Percentiles rank a stretch among this genome's conserved stretches.
Evolutionary conservation across 768 basidiomycete genomes (phyloP).

Genomic region (Tylopilus subfusipes): DNA sequence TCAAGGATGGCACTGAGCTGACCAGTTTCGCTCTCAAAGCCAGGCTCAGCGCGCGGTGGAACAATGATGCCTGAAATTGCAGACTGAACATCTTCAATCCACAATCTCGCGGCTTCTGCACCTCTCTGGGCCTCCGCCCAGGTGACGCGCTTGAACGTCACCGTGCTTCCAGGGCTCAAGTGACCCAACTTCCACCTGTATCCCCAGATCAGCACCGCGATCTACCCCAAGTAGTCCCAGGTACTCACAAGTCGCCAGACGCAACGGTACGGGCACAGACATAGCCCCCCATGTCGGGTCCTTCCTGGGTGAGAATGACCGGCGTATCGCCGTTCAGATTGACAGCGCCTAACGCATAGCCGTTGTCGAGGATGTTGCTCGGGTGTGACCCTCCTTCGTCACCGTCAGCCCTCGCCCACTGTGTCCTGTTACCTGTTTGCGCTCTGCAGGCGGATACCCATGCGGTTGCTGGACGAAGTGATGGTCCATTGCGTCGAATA

Average conservation of each 20-base stretch:
- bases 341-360: constrained; percentile 50
- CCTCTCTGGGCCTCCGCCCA: constrained; percentile 38
- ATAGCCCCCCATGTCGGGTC: constrained; percentile 63
- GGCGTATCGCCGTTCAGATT: constrained; percentile 72
- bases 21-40: neutral
- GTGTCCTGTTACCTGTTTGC: constrained; percentile 39
- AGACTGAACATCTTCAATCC: constrained; percentile 29
- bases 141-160: constrained; percentile 51
- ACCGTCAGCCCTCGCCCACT: constrained; percentile 54
- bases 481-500: constrained; percentile 53
- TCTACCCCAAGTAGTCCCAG: neutral
- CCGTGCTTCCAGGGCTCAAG: constrained; percentile 50
- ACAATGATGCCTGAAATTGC: neutral
- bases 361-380: constrained; percentile 63
- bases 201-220: neutral
- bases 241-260: constrained; percentile 46
- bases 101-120: constrained; percentile 22
- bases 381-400: constrained; percentile 70
- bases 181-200: constrained; percentile 68
- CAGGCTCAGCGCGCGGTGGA: neutral
- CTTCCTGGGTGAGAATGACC: constrained; percentile 59
- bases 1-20: constrained; percentile 12
- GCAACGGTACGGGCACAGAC: constrained; percentile 53
- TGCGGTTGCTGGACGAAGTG: constrained; percentile 56
- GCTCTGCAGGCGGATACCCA: constrained; percentile 57